phyloP scores from a whole-genome alignment of 2,329 filamentous ascomycete genomes.

The Aspergillus costaricaensis region DNA sequence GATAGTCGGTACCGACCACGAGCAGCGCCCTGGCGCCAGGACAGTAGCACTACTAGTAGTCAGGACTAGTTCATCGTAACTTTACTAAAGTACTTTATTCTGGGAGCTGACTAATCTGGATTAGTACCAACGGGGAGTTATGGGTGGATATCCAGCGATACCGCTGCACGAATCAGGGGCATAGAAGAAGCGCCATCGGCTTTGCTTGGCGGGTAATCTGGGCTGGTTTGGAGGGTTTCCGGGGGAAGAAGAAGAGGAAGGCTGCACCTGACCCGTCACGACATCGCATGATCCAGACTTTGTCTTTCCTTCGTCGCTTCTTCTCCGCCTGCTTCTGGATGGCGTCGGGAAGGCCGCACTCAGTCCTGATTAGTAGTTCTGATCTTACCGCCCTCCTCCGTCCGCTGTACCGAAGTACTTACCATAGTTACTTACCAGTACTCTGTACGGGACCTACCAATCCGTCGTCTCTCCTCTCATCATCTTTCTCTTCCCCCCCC shows the following conservation, averaged over 20 bases:
- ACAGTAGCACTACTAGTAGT: too few species aligned
- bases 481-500: neutral
- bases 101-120: neutral
- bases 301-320: neutral
- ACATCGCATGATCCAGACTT: conserved; percentile 18
- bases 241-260: neutral
- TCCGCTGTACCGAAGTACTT: neutral
- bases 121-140: neutral
- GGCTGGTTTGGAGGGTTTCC: neutral
- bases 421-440: too few species aligned
- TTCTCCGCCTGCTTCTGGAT: neutral
- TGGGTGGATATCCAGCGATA: neutral
- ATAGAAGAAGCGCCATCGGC: neutral
- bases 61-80: too few species aligned
- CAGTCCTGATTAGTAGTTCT: conserved; percentile 4
- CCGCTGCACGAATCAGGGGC: neutral
- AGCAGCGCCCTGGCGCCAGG: too few species aligned
- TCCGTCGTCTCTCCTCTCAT: neutral
- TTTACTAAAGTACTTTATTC: neutral
- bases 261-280: conserved; percentile 17
- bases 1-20: too few species aligned
- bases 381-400: neutral
- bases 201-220: conserved; percentile 1
- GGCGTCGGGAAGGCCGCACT: conserved; percentile 6
- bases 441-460: neutral